Base-by-base conservation (phyloP, 257 asterid species). In the Thymus quinquecostatus region DNA sequence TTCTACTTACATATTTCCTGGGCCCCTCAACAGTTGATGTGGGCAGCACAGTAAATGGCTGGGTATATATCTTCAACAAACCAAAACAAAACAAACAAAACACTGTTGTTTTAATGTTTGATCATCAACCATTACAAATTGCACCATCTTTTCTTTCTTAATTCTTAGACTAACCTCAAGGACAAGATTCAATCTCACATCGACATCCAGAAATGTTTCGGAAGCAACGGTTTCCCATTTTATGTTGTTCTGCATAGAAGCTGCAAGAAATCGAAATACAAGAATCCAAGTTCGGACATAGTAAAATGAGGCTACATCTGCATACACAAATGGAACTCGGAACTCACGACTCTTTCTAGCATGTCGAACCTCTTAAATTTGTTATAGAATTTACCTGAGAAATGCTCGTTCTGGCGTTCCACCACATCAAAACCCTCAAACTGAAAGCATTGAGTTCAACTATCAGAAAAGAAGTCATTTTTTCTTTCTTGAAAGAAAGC, bases 11-110 rank as follows among this genome's bases (percentile, higher is more conserved):
- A 87, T 36, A 63, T 85, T 89, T 64, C 96, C 96, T 2, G 91
- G 92, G 69, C 70, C 75, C 21, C 76, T 89, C 96, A 47, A 89
- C 87, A 47, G 94, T 85, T 68, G 96, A 81, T 70, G 77, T 50
- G 21, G 96, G 96, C 72, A 89, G 82, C 84, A 85, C 14, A 12
- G 79, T 75, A 57, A 89, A 89, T 44, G 96, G 96, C 60, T 74
- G 76, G 34, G 91, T 85, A 60, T 83, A 84, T 49, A 86, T 88
- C 92, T 88, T 86, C 87, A 65, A 2, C 65, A 34, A 30, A 57
- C 4, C 61, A 3, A 48, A 21, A 21, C 21, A 21, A 21, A 21
- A 21, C 21, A 21, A 21, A 21, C 21, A 21, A 21, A 21, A 34
- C 38, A 34, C 38, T 1, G 38, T 1, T 34, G 38, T 7, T 7